These are phyloP conservation scores for Umbelopsis sp. DNA, from an alignment of 192 early-diverging fungal species.

Conservation along the genomic window DNA sequence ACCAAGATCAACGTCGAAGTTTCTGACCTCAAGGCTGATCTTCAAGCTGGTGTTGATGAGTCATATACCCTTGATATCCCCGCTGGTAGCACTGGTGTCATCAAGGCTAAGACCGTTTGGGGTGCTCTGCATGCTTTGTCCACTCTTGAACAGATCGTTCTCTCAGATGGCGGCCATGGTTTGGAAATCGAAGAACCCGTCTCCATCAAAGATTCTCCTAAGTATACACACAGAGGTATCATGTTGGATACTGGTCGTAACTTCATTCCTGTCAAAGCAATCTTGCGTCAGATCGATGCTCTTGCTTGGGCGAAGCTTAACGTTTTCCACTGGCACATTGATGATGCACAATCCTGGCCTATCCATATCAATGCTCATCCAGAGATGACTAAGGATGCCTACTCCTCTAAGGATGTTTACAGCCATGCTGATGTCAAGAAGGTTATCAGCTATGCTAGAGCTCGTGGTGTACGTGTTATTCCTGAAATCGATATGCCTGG, in stretches of 20 bases:
- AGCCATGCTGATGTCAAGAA: slow-evolving; percentile 63
- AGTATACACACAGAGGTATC: slow-evolving; percentile 61
- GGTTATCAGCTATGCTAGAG: slow-evolving; percentile 66
- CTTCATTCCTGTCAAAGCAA: slow-evolving; percentile 53
- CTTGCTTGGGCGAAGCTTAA: slow-evolving; percentile 77
- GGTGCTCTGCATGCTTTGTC: slow-evolving; percentile 70
- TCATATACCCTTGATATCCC: slow-evolving; percentile 63
- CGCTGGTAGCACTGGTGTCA: slow-evolving; percentile 43
- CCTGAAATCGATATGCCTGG: slow-evolving; percentile 89
- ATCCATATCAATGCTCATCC: slow-evolving; percentile 56
- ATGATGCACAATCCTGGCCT: slow-evolving; percentile 66
- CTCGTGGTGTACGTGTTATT: slow-evolving; percentile 76
- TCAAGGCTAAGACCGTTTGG: slow-evolving; percentile 59
- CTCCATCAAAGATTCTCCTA: slow-evolving; percentile 58
- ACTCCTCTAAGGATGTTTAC: slow-evolving; percentile 61
- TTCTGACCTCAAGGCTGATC: slow-evolving; percentile 44
- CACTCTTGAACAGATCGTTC: slow-evolving; percentile 66
- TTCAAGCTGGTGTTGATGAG: slow-evolving; percentile 61
- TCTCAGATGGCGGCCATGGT: slow-evolving; percentile 39
- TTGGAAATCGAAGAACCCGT: slow-evolving; percentile 56
- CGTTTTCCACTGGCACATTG: slow-evolving; percentile 74
- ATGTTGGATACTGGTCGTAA: slow-evolving; percentile 67
- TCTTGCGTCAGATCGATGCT: slow-evolving; percentile 65
- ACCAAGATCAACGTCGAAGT: slow-evolving; percentile 47
- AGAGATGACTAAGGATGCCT: slow-evolving; percentile 64